Evolutionary conservation across 2,329 filamentous ascomycete genomes (phyloP).

Genomic region (Scytalidium lignicola): DNA sequence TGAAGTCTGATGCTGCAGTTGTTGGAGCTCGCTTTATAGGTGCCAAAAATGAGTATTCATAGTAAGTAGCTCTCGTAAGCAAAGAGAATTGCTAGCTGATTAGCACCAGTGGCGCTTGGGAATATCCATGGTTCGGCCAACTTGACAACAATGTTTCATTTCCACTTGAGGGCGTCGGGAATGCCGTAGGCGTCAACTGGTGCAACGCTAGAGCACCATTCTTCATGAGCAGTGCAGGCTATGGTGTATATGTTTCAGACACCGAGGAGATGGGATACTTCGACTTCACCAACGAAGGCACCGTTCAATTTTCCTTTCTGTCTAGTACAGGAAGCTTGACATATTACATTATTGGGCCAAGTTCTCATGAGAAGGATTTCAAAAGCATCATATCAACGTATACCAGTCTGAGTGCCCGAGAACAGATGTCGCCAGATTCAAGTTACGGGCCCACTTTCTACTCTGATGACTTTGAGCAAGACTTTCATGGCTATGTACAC

Average conservation of each 20-base stretch:
- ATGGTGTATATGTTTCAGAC: slow-evolving; percentile 28
- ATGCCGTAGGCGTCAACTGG: slow-evolving; percentile 29
- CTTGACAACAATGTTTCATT: slow-evolving; percentile 14
- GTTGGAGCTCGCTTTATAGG: slow-evolving; percentile 9
- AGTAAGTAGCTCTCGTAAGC: slow-evolving; percentile 4
- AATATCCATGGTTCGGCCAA: slow-evolving; percentile 11
- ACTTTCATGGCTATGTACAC: slow-evolving; percentile 27
- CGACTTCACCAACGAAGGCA: slow-evolving; percentile 20
- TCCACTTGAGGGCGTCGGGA: slow-evolving; percentile 19
- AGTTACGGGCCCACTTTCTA: slow-evolving; percentile 31
- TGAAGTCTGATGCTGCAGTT: slow-evolving; percentile 4
- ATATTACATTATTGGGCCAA: slow-evolving; percentile 26
- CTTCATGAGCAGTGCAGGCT: slow-evolving; percentile 27
- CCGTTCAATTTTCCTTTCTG: slow-evolving; percentile 27
- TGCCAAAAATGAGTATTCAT: slow-evolving; percentile 1
- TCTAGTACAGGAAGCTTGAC: slow-evolving; percentile 17
- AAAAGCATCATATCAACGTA: slow-evolving; percentile 16
- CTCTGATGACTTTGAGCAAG: slow-evolving; percentile 29
- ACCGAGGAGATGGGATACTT: slow-evolving; percentile 28
- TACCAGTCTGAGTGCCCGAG: slow-evolving; percentile 22
- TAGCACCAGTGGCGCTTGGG: slow-evolving; percentile 11
- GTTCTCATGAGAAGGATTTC: slow-evolving; percentile 1
- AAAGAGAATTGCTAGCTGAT: slow-evolving; percentile 9
- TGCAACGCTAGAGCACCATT: slow-evolving; percentile 30
- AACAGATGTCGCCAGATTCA: slow-evolving; percentile 27